Evolutionary conservation across 2,329 filamentous ascomycete species (phyloP).

Genomic region (Exserohilum turcica): DNA sequence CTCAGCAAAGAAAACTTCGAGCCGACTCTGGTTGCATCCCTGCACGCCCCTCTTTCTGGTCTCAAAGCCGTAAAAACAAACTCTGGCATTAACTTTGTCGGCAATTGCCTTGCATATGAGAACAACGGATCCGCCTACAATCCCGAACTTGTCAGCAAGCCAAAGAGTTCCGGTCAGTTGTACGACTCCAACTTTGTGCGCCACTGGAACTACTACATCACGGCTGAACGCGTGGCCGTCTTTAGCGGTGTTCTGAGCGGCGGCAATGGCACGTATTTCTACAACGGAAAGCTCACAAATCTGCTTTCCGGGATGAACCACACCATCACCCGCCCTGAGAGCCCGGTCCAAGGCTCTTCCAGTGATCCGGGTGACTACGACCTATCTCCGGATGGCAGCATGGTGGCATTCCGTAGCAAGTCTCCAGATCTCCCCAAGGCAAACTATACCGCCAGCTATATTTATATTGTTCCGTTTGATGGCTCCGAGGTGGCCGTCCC

Average conservation of each 20-base stretch:
- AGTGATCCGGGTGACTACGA: conserved; percentile 80
- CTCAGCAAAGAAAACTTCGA: conserved; percentile 31
- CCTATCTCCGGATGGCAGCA: conserved; percentile 67
- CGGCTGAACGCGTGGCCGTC: conserved; percentile 70
- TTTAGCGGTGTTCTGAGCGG: conserved; percentile 68
- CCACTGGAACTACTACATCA: conserved; percentile 79
- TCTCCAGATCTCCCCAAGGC: conserved; percentile 74
- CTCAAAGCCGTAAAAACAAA: conserved; percentile 53
- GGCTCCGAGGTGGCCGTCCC: conserved; percentile 56
- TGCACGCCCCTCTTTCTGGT: conserved; percentile 56
- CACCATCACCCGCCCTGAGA: conserved; percentile 61
- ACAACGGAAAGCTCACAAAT: conserved; percentile 45
- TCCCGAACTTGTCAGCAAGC: conserved; percentile 62
- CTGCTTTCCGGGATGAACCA: conserved; percentile 66
- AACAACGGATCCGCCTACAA: conserved; percentile 73
- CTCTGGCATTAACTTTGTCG: conserved; percentile 54
- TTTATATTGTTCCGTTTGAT: conserved; percentile 73
- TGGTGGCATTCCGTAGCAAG: conserved; percentile 72
- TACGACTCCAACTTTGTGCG: conserved; percentile 78
- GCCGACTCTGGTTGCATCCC: conserved; percentile 42
- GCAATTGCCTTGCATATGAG: conserved; percentile 64
- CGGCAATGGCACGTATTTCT: conserved; percentile 40
- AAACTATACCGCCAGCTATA: conserved; percentile 78
- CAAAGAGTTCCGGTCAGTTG: conserved; percentile 67
- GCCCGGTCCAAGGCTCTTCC: conserved; percentile 72